A percentile compares a stretch with the other conserved stretches of the same genome.
Conservation (phyloP, 2,329 filamentous ascomycete genomes). For the Fusarium armeniacum region DNA sequence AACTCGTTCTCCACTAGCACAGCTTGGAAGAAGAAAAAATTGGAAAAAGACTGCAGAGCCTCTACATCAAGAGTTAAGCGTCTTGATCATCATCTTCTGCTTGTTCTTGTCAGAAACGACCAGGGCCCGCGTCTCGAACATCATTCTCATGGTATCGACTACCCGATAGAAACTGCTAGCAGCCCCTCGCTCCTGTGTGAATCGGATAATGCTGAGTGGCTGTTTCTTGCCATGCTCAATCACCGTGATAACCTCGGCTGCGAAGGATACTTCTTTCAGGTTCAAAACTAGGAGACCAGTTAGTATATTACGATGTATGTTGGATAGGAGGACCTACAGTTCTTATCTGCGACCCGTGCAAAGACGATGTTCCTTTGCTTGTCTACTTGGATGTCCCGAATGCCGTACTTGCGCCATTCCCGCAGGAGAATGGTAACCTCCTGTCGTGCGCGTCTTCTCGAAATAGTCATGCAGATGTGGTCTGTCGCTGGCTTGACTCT, state of each 20-base stretch:
- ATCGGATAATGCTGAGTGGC: constrained; percentile 83
- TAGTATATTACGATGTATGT: constrained; percentile 30
- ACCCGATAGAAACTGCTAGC: constrained; percentile 90
- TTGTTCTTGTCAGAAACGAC: constrained; percentile 77
- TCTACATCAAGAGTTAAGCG: constrained; percentile 65
- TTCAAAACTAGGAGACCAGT: constrained; percentile 72
- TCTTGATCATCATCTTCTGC: constrained; percentile 80
- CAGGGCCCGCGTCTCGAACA: constrained; percentile 75
- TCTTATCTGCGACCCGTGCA: constrained; percentile 80
- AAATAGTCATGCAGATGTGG: constrained; percentile 80
- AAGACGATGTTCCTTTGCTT: constrained; percentile 84
- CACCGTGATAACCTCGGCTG: constrained; percentile 88
- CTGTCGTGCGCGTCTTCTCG: constrained; percentile 77
- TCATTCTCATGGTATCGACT: constrained; percentile 79
- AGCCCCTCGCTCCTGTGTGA: constrained; percentile 92
- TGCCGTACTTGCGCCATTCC: constrained; percentile 86
- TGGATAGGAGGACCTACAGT: constrained; percentile 72
- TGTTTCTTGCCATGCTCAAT: constrained; percentile 85
- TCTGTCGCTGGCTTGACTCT: constrained; percentile 86
- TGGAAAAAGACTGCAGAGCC: background rate
- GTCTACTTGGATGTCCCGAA: constrained; percentile 82
- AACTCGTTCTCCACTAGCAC: background rate
- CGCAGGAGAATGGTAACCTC: constrained; percentile 81
- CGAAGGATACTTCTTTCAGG: constrained; percentile 90
- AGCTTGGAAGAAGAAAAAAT: background rate